A percentile compares a stretch with the other conserved stretches of the same genome.
Conservation (phyloP, 1,284 basidiomycete species). For the Papiliotrema laurentii region DNA sequence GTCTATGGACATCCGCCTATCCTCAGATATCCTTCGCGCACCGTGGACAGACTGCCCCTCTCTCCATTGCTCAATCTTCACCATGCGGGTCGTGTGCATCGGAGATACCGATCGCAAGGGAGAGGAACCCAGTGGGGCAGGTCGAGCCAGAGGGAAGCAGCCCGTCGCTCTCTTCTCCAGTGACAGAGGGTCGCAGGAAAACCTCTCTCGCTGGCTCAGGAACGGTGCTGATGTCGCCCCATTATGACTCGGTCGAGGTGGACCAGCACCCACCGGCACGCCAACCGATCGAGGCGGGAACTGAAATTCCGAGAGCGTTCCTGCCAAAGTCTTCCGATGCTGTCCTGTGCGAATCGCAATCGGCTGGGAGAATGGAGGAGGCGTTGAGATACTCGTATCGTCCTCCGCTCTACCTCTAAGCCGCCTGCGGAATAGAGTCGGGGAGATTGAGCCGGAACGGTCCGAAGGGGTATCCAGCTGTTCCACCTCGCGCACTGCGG, state of each 20-base stretch:
- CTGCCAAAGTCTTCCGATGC: conserved; percentile 8
- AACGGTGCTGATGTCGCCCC: conserved; percentile 22
- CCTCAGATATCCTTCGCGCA: not conserved
- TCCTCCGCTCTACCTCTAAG: no score
- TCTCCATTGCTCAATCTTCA: no score
- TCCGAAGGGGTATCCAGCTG: conserved; percentile 12
- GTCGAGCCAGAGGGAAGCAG: conserved; percentile 21
- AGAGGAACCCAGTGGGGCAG: conserved; percentile 21
- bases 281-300: conserved; percentile 12
- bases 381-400: conserved; percentile 22
- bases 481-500: conserved; percentile 13
- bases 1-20: conserved; percentile 6
- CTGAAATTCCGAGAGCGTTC: conserved; percentile 11
- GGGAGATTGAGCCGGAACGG: conserved; percentile 3
- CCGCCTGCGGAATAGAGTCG: not conserved
- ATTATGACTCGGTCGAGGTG: conserved; percentile 16
- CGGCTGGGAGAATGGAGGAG: conserved; percentile 21
- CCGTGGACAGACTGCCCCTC: no score
- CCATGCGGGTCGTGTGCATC: conserved; percentile 8
- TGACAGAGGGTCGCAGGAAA: not conserved
- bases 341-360: conserved; percentile 8
- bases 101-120: conserved; percentile 22
- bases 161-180: conserved; percentile 13
- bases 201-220: conserved; percentile 7
- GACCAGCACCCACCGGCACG: conserved; percentile 20